Percentiles rank a stretch among this genome's conserved stretches.
These are phyloP conservation scores for Wickerhamiella kurtzmanii DNA, from an alignment of 805 yeast species.

Conservation along the genomic window DNA sequence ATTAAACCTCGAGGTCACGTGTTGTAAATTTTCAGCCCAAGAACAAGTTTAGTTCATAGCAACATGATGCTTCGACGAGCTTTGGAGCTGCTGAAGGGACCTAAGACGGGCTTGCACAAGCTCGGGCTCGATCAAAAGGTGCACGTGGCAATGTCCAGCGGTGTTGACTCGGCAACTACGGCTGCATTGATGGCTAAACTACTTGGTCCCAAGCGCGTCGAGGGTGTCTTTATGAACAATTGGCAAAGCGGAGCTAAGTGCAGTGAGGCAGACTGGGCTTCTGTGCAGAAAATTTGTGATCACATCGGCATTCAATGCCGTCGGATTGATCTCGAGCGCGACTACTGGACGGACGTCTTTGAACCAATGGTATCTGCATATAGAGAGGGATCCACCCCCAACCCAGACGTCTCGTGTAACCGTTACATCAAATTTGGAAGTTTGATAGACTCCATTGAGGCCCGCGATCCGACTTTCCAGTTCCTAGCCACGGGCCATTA, in stretches of 20 bases:
- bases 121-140: slow-evolving; percentile 38
- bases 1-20: no score
- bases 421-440: slow-evolving; percentile 75
- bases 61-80: not conserved
- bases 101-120: slow-evolving; percentile 5
- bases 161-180: slow-evolving; percentile 87
- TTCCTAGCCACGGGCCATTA: slow-evolving; percentile 74
- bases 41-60: no score
- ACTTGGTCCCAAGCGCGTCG: slow-evolving; percentile 39
- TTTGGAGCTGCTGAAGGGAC: slow-evolving; percentile 1
- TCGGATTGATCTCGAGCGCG: slow-evolving; percentile 71
- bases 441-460: slow-evolving; percentile 32
- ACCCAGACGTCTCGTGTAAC: slow-evolving; percentile 89
- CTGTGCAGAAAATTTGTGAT: slow-evolving; percentile 52
- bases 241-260: slow-evolving; percentile 57
- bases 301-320: slow-evolving; percentile 55
- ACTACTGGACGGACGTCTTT: slow-evolving; percentile 87
- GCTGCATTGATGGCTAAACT: slow-evolving; percentile 50
- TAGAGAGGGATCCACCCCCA: slow-evolving; percentile 68
- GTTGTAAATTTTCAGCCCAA: not conserved
- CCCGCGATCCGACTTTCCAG: slow-evolving; percentile 27
- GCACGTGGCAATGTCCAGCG: slow-evolving; percentile 87
- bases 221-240: slow-evolving; percentile 87
- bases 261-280: slow-evolving; percentile 79
- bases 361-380: slow-evolving; percentile 79